These are phyloP conservation scores for Fusarium annulatum DNA, from an alignment of 2,329 filamentous ascomycete species.

Conservation along the genomic window DNA sequence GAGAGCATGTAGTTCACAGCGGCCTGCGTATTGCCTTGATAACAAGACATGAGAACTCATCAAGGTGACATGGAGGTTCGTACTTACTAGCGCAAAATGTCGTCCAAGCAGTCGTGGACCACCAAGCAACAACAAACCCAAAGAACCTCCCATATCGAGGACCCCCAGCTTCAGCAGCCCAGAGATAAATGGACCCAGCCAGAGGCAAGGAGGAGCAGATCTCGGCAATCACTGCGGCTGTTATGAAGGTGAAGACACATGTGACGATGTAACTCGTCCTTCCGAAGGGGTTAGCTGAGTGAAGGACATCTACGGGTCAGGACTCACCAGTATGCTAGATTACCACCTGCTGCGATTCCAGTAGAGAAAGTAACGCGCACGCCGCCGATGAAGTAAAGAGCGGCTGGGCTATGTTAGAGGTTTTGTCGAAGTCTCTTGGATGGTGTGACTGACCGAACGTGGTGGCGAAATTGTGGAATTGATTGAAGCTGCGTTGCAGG, in stretches of 20 bases:
- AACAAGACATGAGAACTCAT: not conserved
- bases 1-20: constrained; percentile 5
- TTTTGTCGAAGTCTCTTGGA: no score
- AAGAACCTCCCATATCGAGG: not conserved
- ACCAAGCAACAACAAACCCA: constrained; percentile 5
- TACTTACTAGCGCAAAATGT: not conserved
- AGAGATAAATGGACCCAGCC: not conserved
- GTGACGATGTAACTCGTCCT: not conserved
- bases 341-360: not conserved
- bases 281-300: not conserved
- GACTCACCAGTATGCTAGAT: not conserved
- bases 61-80: rapidly evolving
- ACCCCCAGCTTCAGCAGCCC: constrained; percentile 4
- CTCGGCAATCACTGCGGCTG: not conserved
- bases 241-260: not conserved
- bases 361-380: not conserved
- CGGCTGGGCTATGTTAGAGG: not conserved
- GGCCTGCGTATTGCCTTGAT: not conserved
- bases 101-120: not conserved
- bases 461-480: constrained; percentile 5
- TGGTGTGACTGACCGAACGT: not conserved
- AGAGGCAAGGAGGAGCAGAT: not conserved
- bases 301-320: no score
- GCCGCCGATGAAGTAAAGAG: not conserved
- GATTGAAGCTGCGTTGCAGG: not conserved